Conservation (phyloP, 2,329 filamentous ascomycete genomes). For the Colletotrichum tropicicola region DNA sequence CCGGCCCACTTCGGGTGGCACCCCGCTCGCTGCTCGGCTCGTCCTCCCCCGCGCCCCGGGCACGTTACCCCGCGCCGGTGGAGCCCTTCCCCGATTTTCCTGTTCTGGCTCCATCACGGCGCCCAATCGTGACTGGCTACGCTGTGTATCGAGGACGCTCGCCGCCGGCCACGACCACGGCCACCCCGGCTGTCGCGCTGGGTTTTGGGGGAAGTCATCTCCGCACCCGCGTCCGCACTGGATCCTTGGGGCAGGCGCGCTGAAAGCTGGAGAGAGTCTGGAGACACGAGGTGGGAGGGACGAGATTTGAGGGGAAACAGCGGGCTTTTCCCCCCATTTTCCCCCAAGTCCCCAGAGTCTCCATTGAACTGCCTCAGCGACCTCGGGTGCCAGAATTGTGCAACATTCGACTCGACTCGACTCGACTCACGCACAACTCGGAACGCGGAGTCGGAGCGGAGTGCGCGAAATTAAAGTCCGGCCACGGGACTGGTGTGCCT, state of each 20-base stretch:
- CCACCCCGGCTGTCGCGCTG: no score
- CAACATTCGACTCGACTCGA: background rate
- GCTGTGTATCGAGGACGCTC: no score
- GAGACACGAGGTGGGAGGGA: background rate
- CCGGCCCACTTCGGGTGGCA: background rate
- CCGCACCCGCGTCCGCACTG: constrained; percentile 10
- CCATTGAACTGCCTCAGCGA: no score
- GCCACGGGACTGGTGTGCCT: background rate
- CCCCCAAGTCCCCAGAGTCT: background rate
- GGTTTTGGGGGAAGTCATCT: constrained; percentile 25
- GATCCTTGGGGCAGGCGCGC: background rate
- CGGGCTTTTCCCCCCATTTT: background rate
- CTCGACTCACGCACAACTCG: background rate
- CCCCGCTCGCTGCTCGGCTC: constrained; percentile 16
- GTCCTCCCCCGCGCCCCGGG: constrained; percentile 28
- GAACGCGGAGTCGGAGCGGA: background rate
- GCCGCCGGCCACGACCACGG: no score
- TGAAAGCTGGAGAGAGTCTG: constrained; percentile 7
- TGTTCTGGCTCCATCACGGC: background rate
- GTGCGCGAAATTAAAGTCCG: background rate
- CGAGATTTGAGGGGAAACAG: constrained; percentile 12
- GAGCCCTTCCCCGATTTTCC: constrained; percentile 23
- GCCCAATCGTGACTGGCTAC: background rate
- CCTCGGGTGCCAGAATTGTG: no score
- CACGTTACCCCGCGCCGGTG: constrained; percentile 26